Evolutionary conservation across 2,329 filamentous ascomycete species (phyloP), one percentile per base, ranked within the genome.

Genomic region (Monilinia aucupariae): DNA sequence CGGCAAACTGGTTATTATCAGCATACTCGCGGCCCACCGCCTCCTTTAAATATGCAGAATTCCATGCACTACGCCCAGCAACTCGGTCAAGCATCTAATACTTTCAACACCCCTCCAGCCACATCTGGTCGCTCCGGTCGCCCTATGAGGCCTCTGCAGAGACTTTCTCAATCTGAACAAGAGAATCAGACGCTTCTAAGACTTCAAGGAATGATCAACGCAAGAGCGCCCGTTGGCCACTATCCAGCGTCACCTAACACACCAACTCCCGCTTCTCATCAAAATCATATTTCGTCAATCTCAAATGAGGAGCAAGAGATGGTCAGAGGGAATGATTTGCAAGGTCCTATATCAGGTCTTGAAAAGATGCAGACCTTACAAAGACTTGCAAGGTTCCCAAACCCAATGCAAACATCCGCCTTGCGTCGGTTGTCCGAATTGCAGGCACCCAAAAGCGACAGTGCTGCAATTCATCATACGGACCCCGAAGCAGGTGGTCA

Each of bases 311-410:
- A 61, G 10, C 64, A 65, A 9, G 62, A 64, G 5, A 32, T 64
- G n/a, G 61, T 47, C 32, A 63, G 48, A 30, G 34, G 13, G 10
- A 12, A 27, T 15, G 55, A 53, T 47, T 17, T 32, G 8, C 54
- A 59, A 37, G 41, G 30, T 6, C 49, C 62, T 48, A 53, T 69
- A 25, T 65, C 68, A 47, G 70, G 70, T 7, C 59, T 71, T 8
- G 69, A 72, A 47, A 73, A 72, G 61, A 73, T 72, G 72, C 72
- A 74, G 49, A 72, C 71, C 27, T 63, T 73, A 25, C 71, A 73
- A 50, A 64, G 71, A 60, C 64, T 73, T 3, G 68, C 72, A 1
- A 69, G 68, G 52, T 73, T 71, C 62, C 66, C 68, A 1, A 73
- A 73, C 51, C 72, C 72, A 5, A 69, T 69, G 62, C 69, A 71